phyloP scores from a whole-genome alignment of 202 grass and related monocot genomes.

The Schoenoplectus tabernaemontani region DNA sequence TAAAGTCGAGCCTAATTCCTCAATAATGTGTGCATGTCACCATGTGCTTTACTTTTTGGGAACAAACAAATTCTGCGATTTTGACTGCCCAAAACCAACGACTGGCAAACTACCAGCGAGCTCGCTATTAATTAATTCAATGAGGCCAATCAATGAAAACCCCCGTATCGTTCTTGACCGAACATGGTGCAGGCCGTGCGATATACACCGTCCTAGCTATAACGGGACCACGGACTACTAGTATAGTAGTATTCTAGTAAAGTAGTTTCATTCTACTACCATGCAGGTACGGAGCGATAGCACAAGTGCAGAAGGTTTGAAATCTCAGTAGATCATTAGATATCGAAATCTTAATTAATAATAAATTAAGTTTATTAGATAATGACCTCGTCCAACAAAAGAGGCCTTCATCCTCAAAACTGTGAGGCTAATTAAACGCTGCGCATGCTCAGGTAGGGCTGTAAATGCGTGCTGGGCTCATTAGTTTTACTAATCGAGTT shows the following conservation, averaged over 20 bases:
- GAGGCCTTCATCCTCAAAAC: too few relatives aligned
- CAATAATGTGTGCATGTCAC: too few relatives aligned
- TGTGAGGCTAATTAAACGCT: neutral
- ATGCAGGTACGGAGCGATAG: neutral
- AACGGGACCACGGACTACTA: too few relatives aligned
- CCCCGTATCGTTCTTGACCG: too few relatives aligned
- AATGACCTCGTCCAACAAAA: neutral
- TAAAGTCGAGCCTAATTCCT: neutral
- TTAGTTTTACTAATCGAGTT: too few relatives aligned
- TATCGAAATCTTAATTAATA: neutral
- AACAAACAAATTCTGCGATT: neutral
- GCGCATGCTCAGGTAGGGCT: neutral
- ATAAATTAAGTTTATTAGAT: neutral
- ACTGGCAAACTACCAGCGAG: neutral
- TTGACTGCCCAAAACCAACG: neutral
- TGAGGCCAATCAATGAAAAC: neutral
- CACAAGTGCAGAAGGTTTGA: neutral
- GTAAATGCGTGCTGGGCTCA: too few relatives aligned
- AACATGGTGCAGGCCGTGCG: neutral
- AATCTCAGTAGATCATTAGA: neutral
- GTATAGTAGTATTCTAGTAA: too few relatives aligned
- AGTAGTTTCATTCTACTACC: too few relatives aligned
- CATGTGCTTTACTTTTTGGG: neutral
- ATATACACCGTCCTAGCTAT: neutral
- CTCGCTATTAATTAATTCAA: neutral